Base-by-base conservation (phyloP, 192 early-diverging fungal species). In the Coemansia sp. region DNA sequence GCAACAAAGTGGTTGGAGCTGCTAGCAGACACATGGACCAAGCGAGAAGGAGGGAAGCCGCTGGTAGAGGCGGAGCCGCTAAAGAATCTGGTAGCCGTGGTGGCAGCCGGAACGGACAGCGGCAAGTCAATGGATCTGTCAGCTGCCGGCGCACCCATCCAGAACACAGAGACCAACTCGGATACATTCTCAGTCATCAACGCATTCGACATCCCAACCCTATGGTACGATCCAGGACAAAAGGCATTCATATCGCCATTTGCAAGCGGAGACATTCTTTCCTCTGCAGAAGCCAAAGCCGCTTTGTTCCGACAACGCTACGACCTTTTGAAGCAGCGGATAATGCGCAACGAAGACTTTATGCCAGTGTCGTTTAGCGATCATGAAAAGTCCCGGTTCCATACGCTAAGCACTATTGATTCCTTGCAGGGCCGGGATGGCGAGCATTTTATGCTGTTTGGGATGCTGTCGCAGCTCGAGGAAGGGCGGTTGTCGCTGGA, bases 401-500 rank as follows among this genome's bases (percentile, higher is more conserved):
- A 69, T 53, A 66, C 64, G 47, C 65, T 80, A 40, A 71, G 70
- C 59, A 62, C 88, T 4, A 85, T 97, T 46, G 92, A 91, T 58
- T 85, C 89, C 5, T 72, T 97, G 40, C 87, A 84, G 70, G 92
- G 82, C 21, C 80, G 80, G 36, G 83, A 81, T 51, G 83, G 69
- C 51, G 85, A 80, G 53, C 59, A 64, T 31, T 92, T 88, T 56
- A 45, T 93, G 18, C 67, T 94, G 37, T 87, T 94, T 69, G 94
- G 94, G 3, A 92, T 97, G 92, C 75, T 97, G 31, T 84, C 91
- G 17, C 83, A 85, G 66, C 78, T 90, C 37, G 80, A 87, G 40
- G 88, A 90, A 55, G 90, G 90, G 3, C 89, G 85, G 46, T 78
- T 87, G 45, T 87, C 83, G 75, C 70, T 97, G 23, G 94, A 97